A percentile compares a stretch with the other conserved stretches of the same genome.
phyloP scores from a whole-genome alignment of 2,329 filamentous ascomycete species.

The Trichoderma breve region DNA sequence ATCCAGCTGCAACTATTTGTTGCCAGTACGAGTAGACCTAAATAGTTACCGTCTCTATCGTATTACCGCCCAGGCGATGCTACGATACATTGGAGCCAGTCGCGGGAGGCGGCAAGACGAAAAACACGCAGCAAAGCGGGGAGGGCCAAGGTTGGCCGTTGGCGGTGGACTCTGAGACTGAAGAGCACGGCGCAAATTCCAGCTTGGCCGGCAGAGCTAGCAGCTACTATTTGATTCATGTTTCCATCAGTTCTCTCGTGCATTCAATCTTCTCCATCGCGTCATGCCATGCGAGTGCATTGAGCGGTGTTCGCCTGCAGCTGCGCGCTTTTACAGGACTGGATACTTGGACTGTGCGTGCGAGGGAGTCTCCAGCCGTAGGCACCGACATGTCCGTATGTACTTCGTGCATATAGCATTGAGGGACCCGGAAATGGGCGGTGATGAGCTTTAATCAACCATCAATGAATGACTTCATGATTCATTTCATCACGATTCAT shows the following conservation, averaged over 20 bases:
- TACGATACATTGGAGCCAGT: background rate
- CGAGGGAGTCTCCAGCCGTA: too few species aligned
- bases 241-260: background rate
- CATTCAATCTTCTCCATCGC: background rate
- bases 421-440: background rate
- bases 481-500: background rate
- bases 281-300: background rate
- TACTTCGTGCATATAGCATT: too few species aligned
- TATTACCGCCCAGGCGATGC: background rate
- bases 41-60: background rate
- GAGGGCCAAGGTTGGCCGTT: background rate
- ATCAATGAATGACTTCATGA: background rate
- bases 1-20: background rate
- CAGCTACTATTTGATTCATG: background rate
- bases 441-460: background rate
- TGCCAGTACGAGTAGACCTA: too few species aligned
- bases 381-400: too few species aligned
- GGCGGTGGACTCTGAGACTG: background rate
- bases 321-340: background rate
- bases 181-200: conserved; percentile 6
- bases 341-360: background rate
- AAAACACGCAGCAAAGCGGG: conserved; percentile 3
- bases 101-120: background rate
- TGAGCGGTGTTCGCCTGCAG: conserved; percentile 9
- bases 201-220: conserved; percentile 3